A percentile compares a stretch with the other conserved stretches of the same genome.
Conservation (phyloP, 352 stramenopile genomes). For the Peronospora belbahrii region DNA sequence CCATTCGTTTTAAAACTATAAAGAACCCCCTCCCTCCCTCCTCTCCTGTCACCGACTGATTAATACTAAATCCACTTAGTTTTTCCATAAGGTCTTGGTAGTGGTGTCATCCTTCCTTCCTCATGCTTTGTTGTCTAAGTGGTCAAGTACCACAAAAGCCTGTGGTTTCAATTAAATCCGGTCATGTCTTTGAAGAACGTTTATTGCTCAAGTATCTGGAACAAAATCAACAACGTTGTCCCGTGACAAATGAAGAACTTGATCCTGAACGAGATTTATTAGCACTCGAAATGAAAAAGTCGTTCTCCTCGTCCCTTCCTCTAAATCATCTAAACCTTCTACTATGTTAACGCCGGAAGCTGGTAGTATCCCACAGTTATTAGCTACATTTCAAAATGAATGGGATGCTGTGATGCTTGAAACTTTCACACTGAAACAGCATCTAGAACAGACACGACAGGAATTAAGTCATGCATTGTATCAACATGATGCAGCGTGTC, state of each 20-base stretch:
- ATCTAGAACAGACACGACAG: conserved; percentile 90
- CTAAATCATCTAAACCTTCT: background rate
- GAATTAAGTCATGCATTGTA: conserved; percentile 93
- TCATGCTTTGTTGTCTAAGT: conserved; percentile 79
- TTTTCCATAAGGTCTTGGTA: too few species aligned
- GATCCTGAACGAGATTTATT: conserved; percentile 59
- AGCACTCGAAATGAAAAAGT: conserved; percentile 41
- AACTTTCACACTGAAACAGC: conserved; percentile 90
- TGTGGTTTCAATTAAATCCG: conserved; percentile 76
- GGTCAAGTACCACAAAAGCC: conserved; percentile 77
- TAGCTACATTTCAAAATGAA: conserved; percentile 85
- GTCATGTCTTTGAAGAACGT: conserved; percentile 84
- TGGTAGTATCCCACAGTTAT: conserved; percentile 55
- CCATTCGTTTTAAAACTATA: conserved; percentile 12
- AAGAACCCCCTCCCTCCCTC: too few species aligned
- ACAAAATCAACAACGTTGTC: conserved; percentile 64
- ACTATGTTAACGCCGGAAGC: conserved; percentile 32
- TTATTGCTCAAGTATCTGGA: conserved; percentile 76
- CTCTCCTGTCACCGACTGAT: too few species aligned
- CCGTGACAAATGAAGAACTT: conserved; percentile 58
- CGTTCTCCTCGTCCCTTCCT: too few species aligned
- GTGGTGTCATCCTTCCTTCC: too few species aligned
- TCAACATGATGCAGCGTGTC: conserved; percentile 93
- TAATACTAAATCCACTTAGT: too few species aligned
- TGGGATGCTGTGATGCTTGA: conserved; percentile 93